Evolutionary conservation across 2,329 filamentous ascomycete genomes (phyloP).

Genomic region (Alternaria novae-zelandiae): DNA sequence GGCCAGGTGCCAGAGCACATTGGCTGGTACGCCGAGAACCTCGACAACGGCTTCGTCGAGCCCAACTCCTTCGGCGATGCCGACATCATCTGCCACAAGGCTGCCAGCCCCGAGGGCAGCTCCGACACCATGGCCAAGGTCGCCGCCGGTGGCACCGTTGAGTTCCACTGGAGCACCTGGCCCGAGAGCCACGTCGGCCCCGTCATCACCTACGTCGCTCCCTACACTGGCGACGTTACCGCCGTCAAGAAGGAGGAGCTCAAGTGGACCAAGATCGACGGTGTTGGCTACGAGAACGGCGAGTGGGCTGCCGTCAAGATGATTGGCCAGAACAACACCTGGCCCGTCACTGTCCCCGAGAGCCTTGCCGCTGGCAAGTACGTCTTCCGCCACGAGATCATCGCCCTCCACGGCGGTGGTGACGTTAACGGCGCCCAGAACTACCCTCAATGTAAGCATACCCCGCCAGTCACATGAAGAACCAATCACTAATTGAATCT

Average conservation of each 20-base stretch:
- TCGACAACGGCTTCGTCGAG: constrained; percentile 46
- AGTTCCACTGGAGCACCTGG: constrained; percentile 59
- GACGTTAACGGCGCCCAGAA: constrained; percentile 58
- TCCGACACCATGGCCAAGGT: constrained; percentile 59
- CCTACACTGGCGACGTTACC: constrained; percentile 38
- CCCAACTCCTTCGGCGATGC: constrained; percentile 34
- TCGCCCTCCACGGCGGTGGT: constrained; percentile 57
- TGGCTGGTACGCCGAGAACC: constrained; percentile 54
- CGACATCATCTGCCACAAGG: constrained; percentile 67
- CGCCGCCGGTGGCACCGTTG: constrained; percentile 64
- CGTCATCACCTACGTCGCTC: constrained; percentile 49
- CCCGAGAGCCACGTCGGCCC: constrained; percentile 48
- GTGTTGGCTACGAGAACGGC: constrained; percentile 36
- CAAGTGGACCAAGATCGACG: constrained; percentile 50
- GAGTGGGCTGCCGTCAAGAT: constrained; percentile 48
- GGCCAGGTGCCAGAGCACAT: constrained; percentile 40
- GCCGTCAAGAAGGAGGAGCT: constrained; percentile 45
- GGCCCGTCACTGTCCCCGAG: constrained; percentile 54
- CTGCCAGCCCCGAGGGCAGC: constrained; percentile 53
- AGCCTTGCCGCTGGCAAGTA: constrained; percentile 58
- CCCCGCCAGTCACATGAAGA: not conserved
- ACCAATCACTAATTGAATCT: constrained; percentile 19
- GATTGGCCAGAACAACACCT: constrained; percentile 58
- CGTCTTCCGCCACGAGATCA: constrained; percentile 63
- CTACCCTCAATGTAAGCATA: constrained; percentile 55